These are phyloP conservation scores for Omphalotus olearius DNA, from an alignment of 1,284 basidiomycete species.

Conservation along the genomic window DNA sequence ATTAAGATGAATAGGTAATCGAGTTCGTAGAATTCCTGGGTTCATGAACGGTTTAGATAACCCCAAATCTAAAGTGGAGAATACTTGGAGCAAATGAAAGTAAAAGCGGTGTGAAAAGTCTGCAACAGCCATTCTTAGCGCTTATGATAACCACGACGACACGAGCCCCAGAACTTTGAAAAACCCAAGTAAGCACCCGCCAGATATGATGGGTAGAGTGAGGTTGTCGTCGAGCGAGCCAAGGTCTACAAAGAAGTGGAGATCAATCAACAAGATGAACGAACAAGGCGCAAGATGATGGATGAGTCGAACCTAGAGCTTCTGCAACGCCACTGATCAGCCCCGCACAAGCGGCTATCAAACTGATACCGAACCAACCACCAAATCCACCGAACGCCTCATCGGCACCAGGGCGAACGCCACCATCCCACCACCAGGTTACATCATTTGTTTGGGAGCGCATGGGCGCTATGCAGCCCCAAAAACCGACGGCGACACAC, in stretches of 20 bases:
- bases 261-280: slow-evolving; percentile 7
- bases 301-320: slow-evolving; percentile 66
- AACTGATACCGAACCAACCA: slow-evolving; percentile 52
- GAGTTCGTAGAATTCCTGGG: too few species aligned
- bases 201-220: slow-evolving; percentile 88
- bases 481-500: slow-evolving; percentile 73
- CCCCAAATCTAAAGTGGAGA: too few species aligned
- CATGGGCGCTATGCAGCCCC: slow-evolving; percentile 57
- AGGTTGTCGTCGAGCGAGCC: slow-evolving; percentile 91
- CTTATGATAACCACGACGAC: slow-evolving; percentile 4
- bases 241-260: slow-evolving; percentile 57
- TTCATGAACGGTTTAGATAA: too few species aligned
- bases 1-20: too few species aligned
- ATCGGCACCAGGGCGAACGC: slow-evolving; percentile 23
- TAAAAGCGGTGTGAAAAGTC: too few species aligned
- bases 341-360: slow-evolving; percentile 63
- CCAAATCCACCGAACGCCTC: slow-evolving; percentile 1
- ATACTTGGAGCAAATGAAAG: too few species aligned
- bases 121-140: too few species aligned
- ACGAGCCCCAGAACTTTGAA: slow-evolving; percentile 39
- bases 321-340: slow-evolving; percentile 81
- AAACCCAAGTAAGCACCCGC: slow-evolving; percentile 75
- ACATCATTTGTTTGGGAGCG: slow-evolving; percentile 33
- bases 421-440: slow-evolving; percentile 52
- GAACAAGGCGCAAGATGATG: slow-evolving; percentile 13